phyloP scores from a whole-genome alignment of 805 yeast species.

The Cyberlindnera sargentensis region DNA sequence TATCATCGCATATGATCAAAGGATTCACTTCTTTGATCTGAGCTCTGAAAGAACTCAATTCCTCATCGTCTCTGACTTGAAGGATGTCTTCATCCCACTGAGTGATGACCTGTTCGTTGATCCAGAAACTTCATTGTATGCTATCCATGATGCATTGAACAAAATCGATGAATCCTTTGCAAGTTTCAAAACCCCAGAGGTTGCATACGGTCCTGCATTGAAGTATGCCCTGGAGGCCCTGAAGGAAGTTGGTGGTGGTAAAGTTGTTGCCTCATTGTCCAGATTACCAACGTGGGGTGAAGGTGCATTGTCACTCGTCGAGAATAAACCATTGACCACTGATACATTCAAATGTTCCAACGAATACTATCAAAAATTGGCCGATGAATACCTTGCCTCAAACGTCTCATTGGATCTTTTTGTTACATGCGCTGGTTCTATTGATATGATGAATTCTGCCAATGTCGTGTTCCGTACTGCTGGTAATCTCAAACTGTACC shows the following conservation, averaged over 20 bases:
- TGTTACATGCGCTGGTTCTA: slow-evolving; percentile 54
- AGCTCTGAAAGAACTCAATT: slow-evolving; percentile 48
- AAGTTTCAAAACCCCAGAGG: slow-evolving; percentile 40
- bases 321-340: slow-evolving; percentile 33
- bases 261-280: slow-evolving; percentile 61
- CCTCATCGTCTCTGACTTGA: slow-evolving; percentile 59
- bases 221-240: slow-evolving; percentile 60
- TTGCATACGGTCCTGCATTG: slow-evolving; percentile 75
- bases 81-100: slow-evolving; percentile 79
- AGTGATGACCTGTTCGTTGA: slow-evolving; percentile 72
- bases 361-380: slow-evolving; percentile 54
- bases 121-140: slow-evolving; percentile 55
- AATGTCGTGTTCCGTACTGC: slow-evolving; percentile 59
- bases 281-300: slow-evolving; percentile 77
- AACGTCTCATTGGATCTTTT: slow-evolving; percentile 76
- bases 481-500: slow-evolving; percentile 60
- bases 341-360: slow-evolving; percentile 51
- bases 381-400: slow-evolving; percentile 44
- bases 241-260: slow-evolving; percentile 71
- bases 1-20: slow-evolving; percentile 69
- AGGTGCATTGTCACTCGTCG: slow-evolving; percentile 45
- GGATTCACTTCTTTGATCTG: slow-evolving; percentile 67
- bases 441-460: slow-evolving; percentile 72
- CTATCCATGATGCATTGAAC: slow-evolving; percentile 62
- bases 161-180: slow-evolving; percentile 43